A percentile compares a stretch with the other conserved stretches of the same genome.
These are phyloP conservation scores for Cercis canadensis DNA, from an alignment of 306 rosid species.

Conservation along the genomic window DNA sequence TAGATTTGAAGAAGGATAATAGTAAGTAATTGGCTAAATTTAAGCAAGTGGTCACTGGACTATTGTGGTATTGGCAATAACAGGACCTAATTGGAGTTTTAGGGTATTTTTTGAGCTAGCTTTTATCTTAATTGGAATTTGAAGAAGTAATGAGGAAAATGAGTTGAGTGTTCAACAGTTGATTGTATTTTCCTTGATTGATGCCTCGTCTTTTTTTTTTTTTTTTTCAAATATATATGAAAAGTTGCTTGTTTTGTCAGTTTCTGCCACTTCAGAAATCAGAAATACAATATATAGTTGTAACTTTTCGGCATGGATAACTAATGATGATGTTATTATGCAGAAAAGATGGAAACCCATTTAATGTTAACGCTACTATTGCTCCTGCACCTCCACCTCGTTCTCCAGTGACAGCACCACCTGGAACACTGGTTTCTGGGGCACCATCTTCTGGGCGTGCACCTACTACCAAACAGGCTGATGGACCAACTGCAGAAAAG, in stretches of 20 bases:
- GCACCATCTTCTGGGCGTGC: constrained; percentile 45
- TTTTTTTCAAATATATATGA: background rate
- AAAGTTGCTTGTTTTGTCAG: too few species aligned
- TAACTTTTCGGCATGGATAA: constrained; percentile 32
- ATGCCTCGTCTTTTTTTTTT: background rate
- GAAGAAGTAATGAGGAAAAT: constrained; percentile 15
- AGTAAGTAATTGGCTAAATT: constrained; percentile 14
- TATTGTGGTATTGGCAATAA: constrained; percentile 19
- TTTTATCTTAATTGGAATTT: constrained; percentile 2
- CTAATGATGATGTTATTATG: constrained; percentile 35
- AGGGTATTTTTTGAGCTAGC: constrained; percentile 4
- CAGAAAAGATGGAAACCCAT: constrained; percentile 91
- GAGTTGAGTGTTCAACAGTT: background rate
- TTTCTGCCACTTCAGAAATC: too few species aligned
- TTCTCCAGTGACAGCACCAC: constrained; percentile 54
- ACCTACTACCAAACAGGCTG: constrained; percentile 54
- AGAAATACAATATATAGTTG: background rate
- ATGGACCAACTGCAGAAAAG: constrained; percentile 63
- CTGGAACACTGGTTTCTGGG: constrained; percentile 47
- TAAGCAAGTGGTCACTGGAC: constrained; percentile 2
- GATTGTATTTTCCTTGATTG: constrained; percentile 5
- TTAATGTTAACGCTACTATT: constrained; percentile 64
- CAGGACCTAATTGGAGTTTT: constrained; percentile 12
- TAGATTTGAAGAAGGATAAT: constrained; percentile 9
- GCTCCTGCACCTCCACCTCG: constrained; percentile 61